phyloP scores from a whole-genome alignment of 371 early-diverging fungal genomes.

The Lichtheimia ornata region DNA sequence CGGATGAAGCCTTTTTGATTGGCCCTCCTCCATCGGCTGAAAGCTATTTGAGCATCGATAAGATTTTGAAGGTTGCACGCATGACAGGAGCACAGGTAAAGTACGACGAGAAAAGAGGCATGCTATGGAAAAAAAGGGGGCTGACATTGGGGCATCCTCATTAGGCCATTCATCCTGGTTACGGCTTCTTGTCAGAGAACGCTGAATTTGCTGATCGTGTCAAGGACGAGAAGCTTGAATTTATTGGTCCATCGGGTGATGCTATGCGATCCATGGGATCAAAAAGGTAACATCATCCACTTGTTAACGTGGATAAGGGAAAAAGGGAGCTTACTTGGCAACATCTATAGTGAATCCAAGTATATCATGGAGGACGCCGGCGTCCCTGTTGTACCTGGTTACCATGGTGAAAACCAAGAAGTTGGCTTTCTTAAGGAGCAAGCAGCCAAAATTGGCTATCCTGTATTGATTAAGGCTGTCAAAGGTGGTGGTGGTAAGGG shows the following conservation, averaged over 20 bases:
- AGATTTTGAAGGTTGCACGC: conserved; percentile 84
- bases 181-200: conserved; percentile 97
- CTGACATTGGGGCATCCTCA: background rate
- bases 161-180: conserved; percentile 93
- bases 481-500: conserved; percentile 97
- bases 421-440: conserved; percentile 71
- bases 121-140: background rate
- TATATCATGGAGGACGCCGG: conserved; percentile 87
- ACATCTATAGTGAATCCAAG: conserved; percentile 74
- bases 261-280: conserved; percentile 96
- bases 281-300: conserved; percentile 65
- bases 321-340: background rate
- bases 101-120: background rate
- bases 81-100: conserved; percentile 81
- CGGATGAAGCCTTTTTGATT: conserved; percentile 92
- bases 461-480: conserved; percentile 94
- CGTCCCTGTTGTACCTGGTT: conserved; percentile 94
- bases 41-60: conserved; percentile 85
- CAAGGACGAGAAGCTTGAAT: conserved; percentile 64
- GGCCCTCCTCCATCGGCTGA: conserved; percentile 86
- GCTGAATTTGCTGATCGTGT: conserved; percentile 84
- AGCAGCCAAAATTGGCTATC: conserved; percentile 87
- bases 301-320: background rate
- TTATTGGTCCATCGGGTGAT: conserved; percentile 92
- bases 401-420: conserved; percentile 91